Evolutionary conservation across 805 yeast species (phyloP).

Genomic region (Kodamaea kaohsiungensis): DNA sequence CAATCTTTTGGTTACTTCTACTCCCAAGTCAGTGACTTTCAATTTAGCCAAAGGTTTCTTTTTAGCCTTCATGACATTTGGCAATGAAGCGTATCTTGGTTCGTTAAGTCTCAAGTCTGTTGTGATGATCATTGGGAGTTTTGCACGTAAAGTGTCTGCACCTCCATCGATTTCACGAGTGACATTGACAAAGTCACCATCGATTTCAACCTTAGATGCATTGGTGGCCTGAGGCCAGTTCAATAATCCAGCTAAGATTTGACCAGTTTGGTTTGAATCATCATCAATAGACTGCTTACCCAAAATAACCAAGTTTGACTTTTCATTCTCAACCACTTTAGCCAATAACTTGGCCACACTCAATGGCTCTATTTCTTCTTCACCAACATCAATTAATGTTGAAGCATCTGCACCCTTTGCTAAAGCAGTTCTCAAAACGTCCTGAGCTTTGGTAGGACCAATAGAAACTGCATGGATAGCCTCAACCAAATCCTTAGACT

Average conservation of each 20-base stretch:
- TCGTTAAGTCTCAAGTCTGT: constrained; percentile 92
- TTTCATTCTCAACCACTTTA: constrained; percentile 67
- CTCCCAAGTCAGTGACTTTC: constrained; percentile 65
- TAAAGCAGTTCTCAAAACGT: constrained; percentile 81
- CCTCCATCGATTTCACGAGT: constrained; percentile 97
- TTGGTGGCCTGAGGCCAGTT: constrained; percentile 97
- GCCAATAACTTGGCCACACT: constrained; percentile 83
- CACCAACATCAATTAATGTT: constrained; percentile 77
- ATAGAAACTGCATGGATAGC: constrained; percentile 87
- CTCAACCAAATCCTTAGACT: constrained; percentile 67
- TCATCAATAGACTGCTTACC: constrained; percentile 98
- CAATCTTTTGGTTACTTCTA: constrained; percentile 62
- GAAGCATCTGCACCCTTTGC: constrained; percentile 95
- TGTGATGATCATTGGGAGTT: constrained; percentile 83
- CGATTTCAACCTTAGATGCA: constrained; percentile 78
- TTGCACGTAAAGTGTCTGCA: constrained; percentile 73
- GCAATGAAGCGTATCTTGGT: constrained; percentile 94
- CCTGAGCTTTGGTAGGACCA: constrained; percentile 86
- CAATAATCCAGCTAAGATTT: constrained; percentile 89
- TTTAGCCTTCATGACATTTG: constrained; percentile 98
- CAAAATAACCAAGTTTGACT: constrained; percentile 76
- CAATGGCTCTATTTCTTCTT: constrained; percentile 77
- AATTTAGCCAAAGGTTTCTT: constrained; percentile 83
- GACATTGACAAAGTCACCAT: constrained; percentile 60
- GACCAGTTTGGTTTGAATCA: constrained; percentile 94